Base-by-base conservation (phyloP, 768 basidiomycete genomes). In the Boletus huronensis region DNA sequence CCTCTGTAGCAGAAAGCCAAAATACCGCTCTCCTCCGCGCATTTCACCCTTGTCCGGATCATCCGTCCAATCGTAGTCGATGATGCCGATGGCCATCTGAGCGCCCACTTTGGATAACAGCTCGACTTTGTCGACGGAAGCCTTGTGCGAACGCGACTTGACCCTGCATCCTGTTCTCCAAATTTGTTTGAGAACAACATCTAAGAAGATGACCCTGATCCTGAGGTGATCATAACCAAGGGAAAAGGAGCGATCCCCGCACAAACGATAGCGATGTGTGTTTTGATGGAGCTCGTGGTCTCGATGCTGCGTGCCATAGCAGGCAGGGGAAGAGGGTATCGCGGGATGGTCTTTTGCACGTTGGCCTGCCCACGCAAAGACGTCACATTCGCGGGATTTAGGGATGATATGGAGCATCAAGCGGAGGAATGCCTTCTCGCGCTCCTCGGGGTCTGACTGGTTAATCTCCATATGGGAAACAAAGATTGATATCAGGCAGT, bases 331-430 rank as follows among this genome's bases (percentile, higher is more conserved):
- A 16, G 51, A 55, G 3, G 55, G 55, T 35, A 54, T 40, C 16
- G 52, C 52, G 2, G 55, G 55, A 23, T 55, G 55, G 38, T 17
- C 44, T 5, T 29, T 19, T 34, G 51, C 44, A 10, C 44, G 17
- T 13, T 7, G 28, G 5, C 43, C 54, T 7, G 50, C 54, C 54
- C 54, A 55, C 13, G 54, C 50, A 39, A 55, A 55, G 28, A 45
- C 36, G 11, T 55, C 54, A 36, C 42, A 45, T 32, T 55, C 44
- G 19, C 25, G 36, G 6, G 55, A 46, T 11, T 19, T 41, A 8
- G 51, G 50, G 38, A 55, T 53, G 17, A 54, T 13, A 2, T 47
- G 31, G 11, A 41, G 38, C 55, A 55, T 55, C 44, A 55, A 23
- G n/a, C 54, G 52, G 29, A 26, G 50, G n/a, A 55, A 53, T 10